Percentiles rank a stretch among this genome's conserved stretches.
Conservation (phyloP, 2,329 filamentous ascomycete genomes). For the Xenoacremonium recifei region DNA sequence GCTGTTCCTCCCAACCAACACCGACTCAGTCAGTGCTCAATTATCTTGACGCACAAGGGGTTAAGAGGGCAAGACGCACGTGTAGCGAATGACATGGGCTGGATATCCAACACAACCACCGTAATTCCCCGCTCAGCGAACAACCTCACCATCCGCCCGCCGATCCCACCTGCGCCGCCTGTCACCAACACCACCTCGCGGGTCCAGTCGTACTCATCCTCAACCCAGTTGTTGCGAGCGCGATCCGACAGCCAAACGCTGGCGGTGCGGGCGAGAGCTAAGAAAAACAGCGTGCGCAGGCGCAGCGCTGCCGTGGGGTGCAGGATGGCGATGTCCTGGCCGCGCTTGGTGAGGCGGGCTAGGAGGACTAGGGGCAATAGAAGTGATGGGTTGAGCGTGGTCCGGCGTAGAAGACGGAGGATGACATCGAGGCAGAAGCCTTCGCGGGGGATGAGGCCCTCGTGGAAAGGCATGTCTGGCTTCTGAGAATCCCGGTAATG, state of each 20-base stretch:
- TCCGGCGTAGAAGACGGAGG: slow-evolving; percentile 55
- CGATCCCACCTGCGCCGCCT: slow-evolving; percentile 73
- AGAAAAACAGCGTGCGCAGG: slow-evolving; percentile 38
- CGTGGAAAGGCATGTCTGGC: slow-evolving; percentile 41
- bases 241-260: slow-evolving; percentile 32
- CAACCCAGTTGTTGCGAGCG: slow-evolving; percentile 34
- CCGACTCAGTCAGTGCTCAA: neutral
- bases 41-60: neutral
- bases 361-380: slow-evolving; percentile 63
- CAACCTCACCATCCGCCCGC: slow-evolving; percentile 60
- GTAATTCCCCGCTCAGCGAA: slow-evolving; percentile 65
- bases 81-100: slow-evolving; percentile 54
- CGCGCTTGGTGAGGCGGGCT: slow-evolving; percentile 61
- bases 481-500: no score
- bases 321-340: slow-evolving; percentile 51
- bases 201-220: slow-evolving; percentile 59
- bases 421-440: slow-evolving; percentile 62
- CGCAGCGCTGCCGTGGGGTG: slow-evolving; percentile 50
- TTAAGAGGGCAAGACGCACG: slow-evolving; percentile 33
- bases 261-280: slow-evolving; percentile 25
- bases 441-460: slow-evolving; percentile 53
- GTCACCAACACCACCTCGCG: slow-evolving; percentile 72
- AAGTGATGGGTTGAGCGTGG: slow-evolving; percentile 62
- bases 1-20: slow-evolving; percentile 20
- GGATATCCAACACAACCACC: slow-evolving; percentile 71